A percentile compares a stretch with the other conserved stretches of the same genome.
These are phyloP conservation scores for Candida maesae DNA, from an alignment of 805 yeast genomes.

Conservation along the genomic window DNA sequence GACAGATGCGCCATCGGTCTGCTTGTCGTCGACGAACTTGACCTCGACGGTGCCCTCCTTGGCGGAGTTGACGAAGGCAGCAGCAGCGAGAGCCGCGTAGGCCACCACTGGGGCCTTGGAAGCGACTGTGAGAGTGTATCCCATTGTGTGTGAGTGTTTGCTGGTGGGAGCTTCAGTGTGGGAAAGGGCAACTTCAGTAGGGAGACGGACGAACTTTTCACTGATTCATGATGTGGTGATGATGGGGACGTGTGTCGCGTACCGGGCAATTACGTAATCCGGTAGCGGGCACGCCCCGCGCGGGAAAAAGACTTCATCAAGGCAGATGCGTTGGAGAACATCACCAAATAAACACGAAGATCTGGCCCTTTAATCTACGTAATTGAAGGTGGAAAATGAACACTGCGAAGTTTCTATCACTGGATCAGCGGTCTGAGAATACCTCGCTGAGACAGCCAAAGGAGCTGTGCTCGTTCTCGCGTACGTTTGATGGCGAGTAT, in stretches of 20 bases:
- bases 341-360: no score
- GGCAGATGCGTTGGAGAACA: no score
- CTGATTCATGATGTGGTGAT: no score
- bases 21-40: conserved; percentile 70
- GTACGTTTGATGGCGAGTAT: conserved; percentile 53
- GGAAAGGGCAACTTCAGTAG: not conserved
- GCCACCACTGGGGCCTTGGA: conserved; percentile 84
- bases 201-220: not conserved
- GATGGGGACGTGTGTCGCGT: not conserved
- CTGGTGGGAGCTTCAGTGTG: not conserved
- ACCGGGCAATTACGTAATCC: no score
- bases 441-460: conserved; percentile 82
- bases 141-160: conserved; percentile 25
- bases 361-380: no score
- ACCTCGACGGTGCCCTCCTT: conserved; percentile 51
- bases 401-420: conserved; percentile 15
- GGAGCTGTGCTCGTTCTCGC: conserved; percentile 66
- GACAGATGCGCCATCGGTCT: conserved; percentile 45
- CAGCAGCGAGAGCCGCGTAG: conserved; percentile 74
- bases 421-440: conserved; percentile 44
- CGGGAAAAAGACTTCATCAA: not conserved
- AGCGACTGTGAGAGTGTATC: conserved; percentile 57
- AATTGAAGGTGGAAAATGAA: conserved; percentile 5
- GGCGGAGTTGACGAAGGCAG: conserved; percentile 61
- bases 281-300: no score